Conservation (phyloP, 257 asterid species). For the Linderniella brevidens region DNA sequence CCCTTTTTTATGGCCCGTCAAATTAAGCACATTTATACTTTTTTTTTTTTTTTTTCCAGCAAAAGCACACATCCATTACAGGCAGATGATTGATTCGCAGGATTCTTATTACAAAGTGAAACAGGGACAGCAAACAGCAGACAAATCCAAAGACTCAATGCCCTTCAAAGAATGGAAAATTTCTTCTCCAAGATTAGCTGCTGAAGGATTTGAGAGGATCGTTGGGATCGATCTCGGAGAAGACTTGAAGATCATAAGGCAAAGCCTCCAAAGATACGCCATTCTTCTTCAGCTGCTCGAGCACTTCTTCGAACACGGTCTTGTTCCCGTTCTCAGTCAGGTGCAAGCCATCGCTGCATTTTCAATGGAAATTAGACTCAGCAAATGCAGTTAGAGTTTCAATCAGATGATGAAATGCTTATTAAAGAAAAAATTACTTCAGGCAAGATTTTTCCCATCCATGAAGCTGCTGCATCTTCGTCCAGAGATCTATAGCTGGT, state of each 20-base stretch:
- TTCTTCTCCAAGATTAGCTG: conserved; percentile 3
- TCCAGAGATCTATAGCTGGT: conserved; percentile 51
- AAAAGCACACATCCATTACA: no score
- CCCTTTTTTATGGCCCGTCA: no score
- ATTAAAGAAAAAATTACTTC: conserved; percentile 18
- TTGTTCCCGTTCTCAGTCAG: conserved; percentile 33
- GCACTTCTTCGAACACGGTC: conserved; percentile 45
- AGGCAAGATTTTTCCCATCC: conserved; percentile 51
- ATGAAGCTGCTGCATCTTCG: conserved; percentile 55
- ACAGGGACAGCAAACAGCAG: not conserved
- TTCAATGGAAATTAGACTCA: not conserved
- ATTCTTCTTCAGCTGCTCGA: conserved; percentile 22
- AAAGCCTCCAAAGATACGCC: conserved; percentile 28
- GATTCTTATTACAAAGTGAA: conserved; percentile 3
- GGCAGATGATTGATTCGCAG: no score
- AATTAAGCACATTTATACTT: no score
- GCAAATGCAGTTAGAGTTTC: not conserved
- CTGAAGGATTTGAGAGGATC: conserved; percentile 50
- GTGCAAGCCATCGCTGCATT: conserved; percentile 73
- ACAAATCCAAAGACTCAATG: not conserved
- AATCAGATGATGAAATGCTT: not conserved
- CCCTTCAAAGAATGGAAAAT: not conserved
- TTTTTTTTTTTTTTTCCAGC: no score
- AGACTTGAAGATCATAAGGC: conserved; percentile 33
- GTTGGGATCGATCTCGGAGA: conserved; percentile 26